Percentiles rank a stretch among this genome's conserved stretches.
These are phyloP conservation scores for Penicillium coprophilum DNA, from an alignment of 495 filamentous ascomycete genomes.

Conservation along the genomic window DNA sequence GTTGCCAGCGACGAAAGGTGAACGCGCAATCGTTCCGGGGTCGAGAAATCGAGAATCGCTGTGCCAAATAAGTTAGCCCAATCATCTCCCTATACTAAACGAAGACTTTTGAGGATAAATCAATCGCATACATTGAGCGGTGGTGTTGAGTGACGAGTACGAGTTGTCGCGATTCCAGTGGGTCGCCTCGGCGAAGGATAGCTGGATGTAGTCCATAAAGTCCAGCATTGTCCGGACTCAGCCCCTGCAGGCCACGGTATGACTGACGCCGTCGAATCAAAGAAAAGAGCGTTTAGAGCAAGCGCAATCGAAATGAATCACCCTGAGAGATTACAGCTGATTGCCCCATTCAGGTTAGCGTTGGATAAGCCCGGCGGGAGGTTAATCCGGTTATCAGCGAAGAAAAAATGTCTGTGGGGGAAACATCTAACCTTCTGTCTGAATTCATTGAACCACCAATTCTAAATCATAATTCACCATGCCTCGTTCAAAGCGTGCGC, in stretches of 20 bases:
- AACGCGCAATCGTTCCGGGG: conserved; percentile 76
- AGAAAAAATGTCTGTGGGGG: conserved; percentile 33
- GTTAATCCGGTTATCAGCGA: conserved; percentile 47
- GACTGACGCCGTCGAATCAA: not conserved
- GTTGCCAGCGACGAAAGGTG: conserved; percentile 84
- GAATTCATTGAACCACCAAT: conserved; percentile 13
- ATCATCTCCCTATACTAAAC: not conserved
- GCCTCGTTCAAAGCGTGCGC: conserved; percentile 94
- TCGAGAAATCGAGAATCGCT: conserved; percentile 83
- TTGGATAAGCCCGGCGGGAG: conserved; percentile 44
- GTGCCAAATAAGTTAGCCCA: not conserved
- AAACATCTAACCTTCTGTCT: conserved; percentile 10
- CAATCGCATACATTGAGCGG: conserved; percentile 65
- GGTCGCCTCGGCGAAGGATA: conserved; percentile 83
- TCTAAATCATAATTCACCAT: conserved; percentile 53
- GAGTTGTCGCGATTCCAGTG: conserved; percentile 92
- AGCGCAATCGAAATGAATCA: conserved; percentile 2
- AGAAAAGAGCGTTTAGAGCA: not conserved
- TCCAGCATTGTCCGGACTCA: conserved; percentile 67
- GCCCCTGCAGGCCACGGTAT: conserved; percentile 4
- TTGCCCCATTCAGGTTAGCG: conserved; percentile 38
- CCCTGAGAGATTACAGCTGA: conserved; percentile 26
- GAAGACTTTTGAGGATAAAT: conserved; percentile 10
- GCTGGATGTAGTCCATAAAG: conserved; percentile 98
- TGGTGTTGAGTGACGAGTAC: conserved; percentile 84